These are phyloP conservation scores for Amanita inopinata DNA, from an alignment of 768 basidiomycete genomes.

Conservation along the genomic window DNA sequence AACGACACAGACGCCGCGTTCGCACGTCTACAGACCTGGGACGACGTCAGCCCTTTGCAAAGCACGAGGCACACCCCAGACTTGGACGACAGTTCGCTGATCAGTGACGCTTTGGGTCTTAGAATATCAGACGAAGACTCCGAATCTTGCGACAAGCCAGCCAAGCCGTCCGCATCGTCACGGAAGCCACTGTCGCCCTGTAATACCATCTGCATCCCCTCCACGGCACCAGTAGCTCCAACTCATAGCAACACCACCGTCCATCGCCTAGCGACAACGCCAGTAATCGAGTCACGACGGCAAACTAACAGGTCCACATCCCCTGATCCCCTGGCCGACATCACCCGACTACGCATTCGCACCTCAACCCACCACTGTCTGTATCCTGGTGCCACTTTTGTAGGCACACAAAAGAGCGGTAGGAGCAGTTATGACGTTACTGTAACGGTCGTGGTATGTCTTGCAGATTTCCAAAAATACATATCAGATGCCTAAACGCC, in stretches of 20 bases:
- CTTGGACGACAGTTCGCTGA: neutral
- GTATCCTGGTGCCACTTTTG: slow-evolving; percentile 82
- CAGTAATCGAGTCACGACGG: slow-evolving; percentile 11
- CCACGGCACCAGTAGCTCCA: slow-evolving; percentile 5
- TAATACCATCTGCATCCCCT: slow-evolving; percentile 1
- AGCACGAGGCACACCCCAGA: slow-evolving; percentile 22
- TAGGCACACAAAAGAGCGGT: slow-evolving; percentile 90
- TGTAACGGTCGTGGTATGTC: slow-evolving; percentile 82
- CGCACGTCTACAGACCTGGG: slow-evolving; percentile 15
- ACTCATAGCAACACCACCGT: slow-evolving; percentile 15
- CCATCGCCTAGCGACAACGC: slow-evolving; percentile 6
- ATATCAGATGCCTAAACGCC: neutral
- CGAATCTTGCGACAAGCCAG: neutral
- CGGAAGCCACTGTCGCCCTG: slow-evolving; percentile 4
- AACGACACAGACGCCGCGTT: slow-evolving; percentile 19
- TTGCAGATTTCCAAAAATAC: slow-evolving; percentile 4
- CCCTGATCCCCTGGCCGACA: slow-evolving; percentile 55
- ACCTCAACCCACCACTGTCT: slow-evolving; percentile 68
- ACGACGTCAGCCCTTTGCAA: slow-evolving; percentile 17
- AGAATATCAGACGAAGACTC: neutral
- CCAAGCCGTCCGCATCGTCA: slow-evolving; percentile 1
- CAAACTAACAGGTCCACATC: slow-evolving; percentile 14
- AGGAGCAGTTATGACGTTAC: slow-evolving; percentile 91
- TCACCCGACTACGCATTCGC: slow-evolving; percentile 67
- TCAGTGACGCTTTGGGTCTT: neutral